Percentiles rank a stretch among this genome's conserved stretches.
Conservation (phyloP, 169 alveolate species). For the Cryptosporidium sp. region DNA sequence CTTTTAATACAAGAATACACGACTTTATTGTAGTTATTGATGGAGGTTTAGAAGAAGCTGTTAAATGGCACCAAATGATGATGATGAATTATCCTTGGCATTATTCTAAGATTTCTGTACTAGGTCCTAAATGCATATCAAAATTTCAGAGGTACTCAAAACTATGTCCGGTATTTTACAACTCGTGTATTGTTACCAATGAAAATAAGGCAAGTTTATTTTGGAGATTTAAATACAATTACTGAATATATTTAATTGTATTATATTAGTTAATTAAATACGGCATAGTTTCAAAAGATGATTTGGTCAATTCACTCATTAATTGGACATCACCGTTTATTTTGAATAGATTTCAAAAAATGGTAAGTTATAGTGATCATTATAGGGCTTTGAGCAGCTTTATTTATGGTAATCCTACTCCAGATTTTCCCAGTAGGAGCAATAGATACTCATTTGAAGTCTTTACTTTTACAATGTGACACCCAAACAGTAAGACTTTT, state of each 20-base stretch:
- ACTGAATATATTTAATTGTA: neutral
- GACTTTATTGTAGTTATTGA: slow-evolving; percentile 55
- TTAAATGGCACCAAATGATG: slow-evolving; percentile 33
- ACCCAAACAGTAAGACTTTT: slow-evolving; percentile 38
- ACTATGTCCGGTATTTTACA: slow-evolving; percentile 31
- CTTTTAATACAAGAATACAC: slow-evolving; percentile 47
- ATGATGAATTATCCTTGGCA: slow-evolving; percentile 20
- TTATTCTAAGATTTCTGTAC: slow-evolving; percentile 17
- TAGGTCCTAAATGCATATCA: slow-evolving; percentile 6
- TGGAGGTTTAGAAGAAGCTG: slow-evolving; percentile 3
- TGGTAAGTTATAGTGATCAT: slow-evolving; percentile 12
- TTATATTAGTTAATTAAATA: slow-evolving; percentile 43
- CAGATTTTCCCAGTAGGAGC: slow-evolving; percentile 5
- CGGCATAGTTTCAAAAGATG: slow-evolving; percentile 27
- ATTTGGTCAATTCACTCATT: neutral
- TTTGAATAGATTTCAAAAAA: slow-evolving; percentile 35
- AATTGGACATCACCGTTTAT: slow-evolving; percentile 57
- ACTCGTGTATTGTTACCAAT: slow-evolving; percentile 18
- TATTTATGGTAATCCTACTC: neutral
- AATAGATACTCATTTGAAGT: neutral
- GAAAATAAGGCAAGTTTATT: slow-evolving; percentile 46
- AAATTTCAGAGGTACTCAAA: slow-evolving; percentile 37
- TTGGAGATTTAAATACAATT: neutral
- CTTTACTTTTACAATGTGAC: neutral
- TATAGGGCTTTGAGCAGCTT: neutral